A percentile compares a stretch with the other conserved stretches of the same genome.
Evolutionary conservation across 352 stramenopile species (phyloP).

Genomic region (Phytopythium vexans): DNA sequence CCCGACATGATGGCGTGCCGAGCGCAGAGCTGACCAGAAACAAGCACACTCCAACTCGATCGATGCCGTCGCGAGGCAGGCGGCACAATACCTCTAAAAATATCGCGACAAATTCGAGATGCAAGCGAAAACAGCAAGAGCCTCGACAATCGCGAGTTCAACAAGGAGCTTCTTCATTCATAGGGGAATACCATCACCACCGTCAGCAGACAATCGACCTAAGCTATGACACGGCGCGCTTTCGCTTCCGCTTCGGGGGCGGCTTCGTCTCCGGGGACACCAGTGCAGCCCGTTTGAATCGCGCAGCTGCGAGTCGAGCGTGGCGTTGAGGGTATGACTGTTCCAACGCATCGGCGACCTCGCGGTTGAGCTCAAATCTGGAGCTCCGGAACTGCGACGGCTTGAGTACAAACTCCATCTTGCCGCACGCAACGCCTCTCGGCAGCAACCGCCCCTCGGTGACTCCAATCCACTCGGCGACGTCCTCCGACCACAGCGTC

Average conservation of each 20-base stretch:
- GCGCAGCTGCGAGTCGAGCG: conserved; percentile 15
- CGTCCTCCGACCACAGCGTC: conserved; percentile 52
- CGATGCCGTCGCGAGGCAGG: too few relatives aligned
- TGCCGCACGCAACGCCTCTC: conserved; percentile 53
- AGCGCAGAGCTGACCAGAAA: too few relatives aligned
- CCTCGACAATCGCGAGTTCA: not conserved
- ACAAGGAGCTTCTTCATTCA: too few relatives aligned
- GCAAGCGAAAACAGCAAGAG: too few relatives aligned
- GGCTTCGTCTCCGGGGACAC: conserved; percentile 18
- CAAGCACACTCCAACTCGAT: too few relatives aligned
- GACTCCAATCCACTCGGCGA: conserved; percentile 67
- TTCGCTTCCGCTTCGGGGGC: conserved; percentile 34
- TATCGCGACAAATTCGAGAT: too few relatives aligned
- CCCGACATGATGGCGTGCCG: conserved; percentile 11
- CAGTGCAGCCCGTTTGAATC: conserved; percentile 9
- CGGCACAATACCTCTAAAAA: too few relatives aligned
- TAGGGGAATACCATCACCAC: not conserved
- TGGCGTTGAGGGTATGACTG: conserved; percentile 46
- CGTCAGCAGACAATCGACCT: not conserved
- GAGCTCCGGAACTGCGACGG: conserved; percentile 34
- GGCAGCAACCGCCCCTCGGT: conserved; percentile 72
- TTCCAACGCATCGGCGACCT: conserved; percentile 46
- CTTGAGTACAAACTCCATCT: conserved; percentile 35
- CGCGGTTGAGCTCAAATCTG: conserved; percentile 44
- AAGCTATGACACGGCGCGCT: conserved; percentile 2